phyloP scores from a whole-genome alignment of 495 filamentous ascomycete species.

The Penicillium canariense region DNA sequence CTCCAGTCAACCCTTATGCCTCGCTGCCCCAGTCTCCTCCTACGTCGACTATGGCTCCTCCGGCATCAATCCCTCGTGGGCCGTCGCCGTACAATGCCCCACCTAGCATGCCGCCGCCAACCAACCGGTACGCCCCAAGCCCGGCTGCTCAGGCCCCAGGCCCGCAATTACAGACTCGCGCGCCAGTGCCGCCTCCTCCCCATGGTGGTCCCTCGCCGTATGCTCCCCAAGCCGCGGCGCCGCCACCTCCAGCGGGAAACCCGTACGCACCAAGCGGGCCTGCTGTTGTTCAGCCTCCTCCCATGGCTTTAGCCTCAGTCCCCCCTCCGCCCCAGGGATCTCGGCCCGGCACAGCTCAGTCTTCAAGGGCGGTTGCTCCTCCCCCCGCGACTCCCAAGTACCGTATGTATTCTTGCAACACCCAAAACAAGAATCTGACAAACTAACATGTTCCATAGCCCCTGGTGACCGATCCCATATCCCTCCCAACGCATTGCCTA shows the following conservation, averaged over 20 bases:
- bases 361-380: slow-evolving; percentile 43
- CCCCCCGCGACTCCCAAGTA: slow-evolving; percentile 59
- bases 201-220: slow-evolving; percentile 59
- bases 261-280: slow-evolving; percentile 48
- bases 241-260: slow-evolving; percentile 36
- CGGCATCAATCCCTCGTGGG: slow-evolving; percentile 65
- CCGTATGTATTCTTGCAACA: slow-evolving; percentile 49
- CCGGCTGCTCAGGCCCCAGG: slow-evolving; percentile 56
- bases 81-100: slow-evolving; percentile 88
- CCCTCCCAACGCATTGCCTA: slow-evolving; percentile 65
- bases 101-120: slow-evolving; percentile 67
- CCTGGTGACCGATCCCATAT: slow-evolving; percentile 90
- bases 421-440: background rate
- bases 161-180: slow-evolving; percentile 42
- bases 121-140: slow-evolving; percentile 83
- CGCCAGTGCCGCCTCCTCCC: slow-evolving; percentile 48
- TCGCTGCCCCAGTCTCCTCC: slow-evolving; percentile 43
- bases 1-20: slow-evolving; percentile 71
- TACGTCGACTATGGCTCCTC: slow-evolving; percentile 38
- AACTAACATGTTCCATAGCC: slow-evolving; percentile 40
- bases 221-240: slow-evolving; percentile 47
- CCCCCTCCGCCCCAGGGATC: slow-evolving; percentile 48
- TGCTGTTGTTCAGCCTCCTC: slow-evolving; percentile 38
- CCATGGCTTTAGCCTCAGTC: slow-evolving; percentile 39
- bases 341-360: slow-evolving; percentile 52